These are phyloP conservation scores for Aspergillus panamensis DNA, from an alignment of 495 filamentous ascomycete genomes.

Conservation along the genomic window DNA sequence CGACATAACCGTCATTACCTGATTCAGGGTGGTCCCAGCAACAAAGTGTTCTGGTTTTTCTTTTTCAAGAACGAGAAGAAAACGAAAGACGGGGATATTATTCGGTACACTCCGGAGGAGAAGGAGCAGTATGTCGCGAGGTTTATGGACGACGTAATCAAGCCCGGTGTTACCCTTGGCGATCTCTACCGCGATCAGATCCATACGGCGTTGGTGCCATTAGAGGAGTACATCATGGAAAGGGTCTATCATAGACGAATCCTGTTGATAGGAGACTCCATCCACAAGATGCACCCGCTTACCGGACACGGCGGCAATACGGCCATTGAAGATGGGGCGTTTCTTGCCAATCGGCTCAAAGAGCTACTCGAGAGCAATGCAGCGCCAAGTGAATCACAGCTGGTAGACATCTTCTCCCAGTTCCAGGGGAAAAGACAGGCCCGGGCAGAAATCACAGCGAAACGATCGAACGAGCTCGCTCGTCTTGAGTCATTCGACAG, in stretches of 20 bases:
- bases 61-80: constrained; percentile 25
- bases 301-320: constrained; percentile 38
- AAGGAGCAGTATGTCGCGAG: constrained; percentile 14
- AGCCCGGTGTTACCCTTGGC: constrained; percentile 29
- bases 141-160: constrained; percentile 22
- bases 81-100: constrained; percentile 17
- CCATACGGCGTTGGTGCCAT: constrained; percentile 20
- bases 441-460: constrained; percentile 2
- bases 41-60: constrained; percentile 36
- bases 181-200: constrained; percentile 34
- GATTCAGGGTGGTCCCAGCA: constrained; percentile 17
- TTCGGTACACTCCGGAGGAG: constrained; percentile 35
- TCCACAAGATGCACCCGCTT: constrained; percentile 36
- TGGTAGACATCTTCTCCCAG: constrained; percentile 7
- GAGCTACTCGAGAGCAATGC: not conserved
- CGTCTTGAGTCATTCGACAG: constrained; percentile 17
- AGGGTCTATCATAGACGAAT: constrained; percentile 34
- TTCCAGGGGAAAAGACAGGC: constrained; percentile 11
- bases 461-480: not conserved
- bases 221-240: constrained; percentile 40
- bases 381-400: not conserved
- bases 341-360: constrained; percentile 30
- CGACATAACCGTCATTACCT: constrained; percentile 25
- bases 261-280: constrained; percentile 40
- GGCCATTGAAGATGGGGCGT: constrained; percentile 37